These are phyloP conservation scores for Clathrospora elynae DNA, from an alignment of 2,329 filamentous ascomycete genomes.

Conservation along the genomic window DNA sequence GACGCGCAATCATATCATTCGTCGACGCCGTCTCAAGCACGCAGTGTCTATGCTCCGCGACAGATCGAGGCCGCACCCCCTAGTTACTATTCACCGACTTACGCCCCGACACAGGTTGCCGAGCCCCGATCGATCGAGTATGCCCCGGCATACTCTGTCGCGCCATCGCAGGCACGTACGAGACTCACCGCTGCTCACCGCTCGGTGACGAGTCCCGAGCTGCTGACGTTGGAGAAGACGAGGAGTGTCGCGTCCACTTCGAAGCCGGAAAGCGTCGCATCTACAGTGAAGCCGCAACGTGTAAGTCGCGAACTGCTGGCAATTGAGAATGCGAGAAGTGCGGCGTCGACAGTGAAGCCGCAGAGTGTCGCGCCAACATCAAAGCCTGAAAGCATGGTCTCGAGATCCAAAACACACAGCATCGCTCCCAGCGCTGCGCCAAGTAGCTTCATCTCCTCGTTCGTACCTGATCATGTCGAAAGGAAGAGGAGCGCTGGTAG, in stretches of 20 bases:
- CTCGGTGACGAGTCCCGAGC: slow-evolving; percentile 40
- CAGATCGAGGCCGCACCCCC: slow-evolving; percentile 50
- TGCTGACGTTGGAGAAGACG: slow-evolving; percentile 28
- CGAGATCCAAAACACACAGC: slow-evolving; percentile 9
- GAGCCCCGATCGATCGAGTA: slow-evolving; percentile 43
- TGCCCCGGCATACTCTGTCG: slow-evolving; percentile 40
- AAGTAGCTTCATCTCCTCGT: slow-evolving; percentile 47
- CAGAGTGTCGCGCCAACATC: slow-evolving; percentile 19
- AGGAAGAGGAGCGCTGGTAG: slow-evolving; percentile 40
- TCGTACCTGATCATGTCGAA: slow-evolving; percentile 40
- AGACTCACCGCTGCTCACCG: slow-evolving; percentile 32
- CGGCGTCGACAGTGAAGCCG: slow-evolving; percentile 22
- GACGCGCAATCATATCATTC: slow-evolving; percentile 46
- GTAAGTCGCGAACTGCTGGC: slow-evolving; percentile 39
- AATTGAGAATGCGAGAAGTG: slow-evolving; percentile 27
- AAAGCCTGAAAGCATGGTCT: slow-evolving; percentile 19
- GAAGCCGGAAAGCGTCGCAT: slow-evolving; percentile 20
- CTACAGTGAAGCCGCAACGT: slow-evolving; percentile 8
- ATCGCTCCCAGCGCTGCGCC: slow-evolving; percentile 19
- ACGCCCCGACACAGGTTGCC: slow-evolving; percentile 34
- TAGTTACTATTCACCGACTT: slow-evolving; percentile 43
- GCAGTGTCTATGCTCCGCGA: slow-evolving; percentile 22
- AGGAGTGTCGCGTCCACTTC: slow-evolving; percentile 20
- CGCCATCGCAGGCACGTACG: slow-evolving; percentile 32
- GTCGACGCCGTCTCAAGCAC: slow-evolving; percentile 29